Percentiles rank a stretch among this genome's conserved stretches.
phyloP scores from a whole-genome alignment of 371 early-diverging fungal species.

The Mucor racemosus region DNA sequence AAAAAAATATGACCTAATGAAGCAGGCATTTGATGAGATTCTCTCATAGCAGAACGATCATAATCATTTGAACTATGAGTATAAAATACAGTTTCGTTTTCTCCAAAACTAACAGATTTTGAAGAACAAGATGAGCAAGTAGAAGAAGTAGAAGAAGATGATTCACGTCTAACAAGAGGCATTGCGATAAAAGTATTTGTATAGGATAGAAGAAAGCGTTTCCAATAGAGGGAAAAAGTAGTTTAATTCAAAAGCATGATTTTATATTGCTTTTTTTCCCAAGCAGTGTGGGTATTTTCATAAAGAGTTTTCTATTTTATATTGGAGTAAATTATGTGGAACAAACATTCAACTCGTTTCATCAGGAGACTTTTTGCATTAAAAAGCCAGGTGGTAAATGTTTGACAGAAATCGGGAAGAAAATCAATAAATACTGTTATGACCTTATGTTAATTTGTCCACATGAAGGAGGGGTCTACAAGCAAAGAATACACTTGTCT shows the following conservation, averaged over 20 bases:
- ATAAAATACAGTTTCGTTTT: slow-evolving; percentile 37
- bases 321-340: neutral
- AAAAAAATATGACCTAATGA: slow-evolving; percentile 15
- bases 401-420: slow-evolving; percentile 5
- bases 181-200: neutral
- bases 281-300: slow-evolving; percentile 4
- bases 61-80: slow-evolving; percentile 48
- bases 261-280: slow-evolving; percentile 2
- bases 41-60: slow-evolving; percentile 32
- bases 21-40: slow-evolving; percentile 3
- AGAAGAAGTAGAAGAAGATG: slow-evolving; percentile 13
- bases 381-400: slow-evolving; percentile 6
- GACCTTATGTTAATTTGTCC: too few species aligned
- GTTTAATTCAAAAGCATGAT: neutral
- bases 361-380: slow-evolving; percentile 10
- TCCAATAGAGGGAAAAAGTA: slow-evolving; percentile 3
- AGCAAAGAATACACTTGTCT: too few species aligned
- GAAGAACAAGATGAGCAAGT: slow-evolving; percentile 11
- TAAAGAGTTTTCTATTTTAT: slow-evolving; percentile 4
- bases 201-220: neutral
- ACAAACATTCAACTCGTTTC: neutral
- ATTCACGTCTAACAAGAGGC: slow-evolving; percentile 14
- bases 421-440: neutral
- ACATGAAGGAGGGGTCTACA: neutral
- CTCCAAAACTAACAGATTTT: slow-evolving; percentile 43